Evolutionary conservation across 192 early-diverging fungal species (phyloP).

Genomic region (Umbelopsis sp.): DNA sequence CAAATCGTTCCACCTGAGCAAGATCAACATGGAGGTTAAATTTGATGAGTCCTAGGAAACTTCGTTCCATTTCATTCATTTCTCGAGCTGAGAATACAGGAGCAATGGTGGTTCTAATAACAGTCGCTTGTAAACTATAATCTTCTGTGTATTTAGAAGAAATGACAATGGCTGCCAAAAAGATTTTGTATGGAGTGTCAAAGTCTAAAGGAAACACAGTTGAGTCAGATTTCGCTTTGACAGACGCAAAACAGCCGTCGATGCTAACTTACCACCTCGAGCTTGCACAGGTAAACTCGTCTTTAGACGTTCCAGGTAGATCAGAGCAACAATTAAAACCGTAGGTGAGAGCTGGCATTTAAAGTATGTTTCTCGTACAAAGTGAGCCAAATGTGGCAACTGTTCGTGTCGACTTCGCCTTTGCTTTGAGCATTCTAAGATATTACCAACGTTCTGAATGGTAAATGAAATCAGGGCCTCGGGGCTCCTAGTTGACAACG

Average conservation of each 20-base stretch:
- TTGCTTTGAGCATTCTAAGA: constrained; percentile 23
- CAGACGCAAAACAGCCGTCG: not conserved
- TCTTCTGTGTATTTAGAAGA: constrained; percentile 39
- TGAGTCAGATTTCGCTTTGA: not conserved
- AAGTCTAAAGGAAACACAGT: constrained; percentile 17
- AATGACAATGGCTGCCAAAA: constrained; percentile 38
- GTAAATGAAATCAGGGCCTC: constrained; percentile 21
- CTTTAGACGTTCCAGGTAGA: constrained; percentile 70
- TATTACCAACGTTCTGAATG: constrained; percentile 2
- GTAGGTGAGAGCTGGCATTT: constrained; percentile 30
- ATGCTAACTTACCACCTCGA: constrained; percentile 42
- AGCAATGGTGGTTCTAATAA: constrained; percentile 25
- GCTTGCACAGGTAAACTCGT: constrained; percentile 55
- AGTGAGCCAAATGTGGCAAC: constrained; percentile 21
- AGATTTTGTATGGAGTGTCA: constrained; percentile 41
- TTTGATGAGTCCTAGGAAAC: constrained; percentile 36
- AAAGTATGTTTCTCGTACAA: constrained; percentile 26
- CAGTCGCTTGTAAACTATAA: constrained; percentile 17
- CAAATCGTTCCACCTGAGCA: constrained; percentile 27
- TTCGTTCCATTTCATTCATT: constrained; percentile 40
- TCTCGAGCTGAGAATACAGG: constrained; percentile 24
- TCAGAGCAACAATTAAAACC: constrained; percentile 55
- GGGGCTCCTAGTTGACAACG: constrained; percentile 17
- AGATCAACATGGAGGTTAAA: constrained; percentile 35
- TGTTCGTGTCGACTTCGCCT: constrained; percentile 6